phyloP scores from a whole-genome alignment of 2,329 filamentous ascomycete species.

The Verruconis gallopava region DNA sequence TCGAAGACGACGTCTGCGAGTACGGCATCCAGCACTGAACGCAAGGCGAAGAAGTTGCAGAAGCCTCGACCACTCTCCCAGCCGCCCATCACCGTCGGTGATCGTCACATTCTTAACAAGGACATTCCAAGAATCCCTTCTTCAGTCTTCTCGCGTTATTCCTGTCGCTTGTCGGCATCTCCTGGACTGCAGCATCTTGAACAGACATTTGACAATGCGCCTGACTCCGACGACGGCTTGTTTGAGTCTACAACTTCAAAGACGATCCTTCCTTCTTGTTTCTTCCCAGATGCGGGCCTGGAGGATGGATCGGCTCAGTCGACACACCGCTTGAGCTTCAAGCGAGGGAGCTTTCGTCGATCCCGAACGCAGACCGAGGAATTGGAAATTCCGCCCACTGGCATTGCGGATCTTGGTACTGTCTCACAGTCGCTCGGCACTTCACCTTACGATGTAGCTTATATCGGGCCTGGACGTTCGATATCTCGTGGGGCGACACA shows the following conservation, averaged over 20 bases:
- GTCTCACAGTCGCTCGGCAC: slow-evolving; percentile 28
- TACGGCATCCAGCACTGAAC: slow-evolving; percentile 15
- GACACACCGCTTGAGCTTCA: not conserved
- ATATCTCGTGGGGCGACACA: slow-evolving; percentile 13
- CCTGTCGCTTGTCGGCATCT: slow-evolving; percentile 21
- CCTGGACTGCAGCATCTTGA: slow-evolving; percentile 26
- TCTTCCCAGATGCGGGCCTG: slow-evolving; percentile 3
- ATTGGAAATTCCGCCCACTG: slow-evolving; percentile 12
- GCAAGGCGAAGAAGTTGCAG: slow-evolving; percentile 19
- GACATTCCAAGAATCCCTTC: slow-evolving; percentile 22
- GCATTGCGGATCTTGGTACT: slow-evolving; percentile 27
- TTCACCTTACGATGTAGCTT: slow-evolving; percentile 31
- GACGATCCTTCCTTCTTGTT: not conserved
- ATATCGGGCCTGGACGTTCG: not conserved
- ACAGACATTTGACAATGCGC: slow-evolving; percentile 19
- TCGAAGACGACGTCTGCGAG: slow-evolving; percentile 15
- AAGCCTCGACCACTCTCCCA: slow-evolving; percentile 19
- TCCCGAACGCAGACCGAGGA: slow-evolving; percentile 4
- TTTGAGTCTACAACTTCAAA: not conserved
- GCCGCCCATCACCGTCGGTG: slow-evolving; percentile 20
- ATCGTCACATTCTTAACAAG: slow-evolving; percentile 19
- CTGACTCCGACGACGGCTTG: slow-evolving; percentile 14
- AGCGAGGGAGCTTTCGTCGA: not conserved
- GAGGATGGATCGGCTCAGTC: not conserved
- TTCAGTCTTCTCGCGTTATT: slow-evolving; percentile 23